A percentile compares a stretch with the other conserved stretches of the same genome.
Conservation (phyloP, 352 stramenopile species). For the Plasmopara viticola region DNA sequence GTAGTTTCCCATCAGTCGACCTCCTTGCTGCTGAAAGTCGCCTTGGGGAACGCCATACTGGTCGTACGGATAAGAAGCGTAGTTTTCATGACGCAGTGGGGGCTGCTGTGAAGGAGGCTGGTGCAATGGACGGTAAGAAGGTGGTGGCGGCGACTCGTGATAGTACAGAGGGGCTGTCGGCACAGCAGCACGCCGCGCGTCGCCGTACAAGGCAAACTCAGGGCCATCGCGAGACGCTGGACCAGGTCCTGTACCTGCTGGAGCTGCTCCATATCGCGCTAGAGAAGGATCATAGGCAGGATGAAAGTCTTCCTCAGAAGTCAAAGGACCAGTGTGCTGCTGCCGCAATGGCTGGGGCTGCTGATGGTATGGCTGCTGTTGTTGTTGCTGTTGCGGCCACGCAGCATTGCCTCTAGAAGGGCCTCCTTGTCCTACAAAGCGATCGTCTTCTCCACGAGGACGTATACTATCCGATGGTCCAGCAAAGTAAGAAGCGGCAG, state of each 20-base stretch:
- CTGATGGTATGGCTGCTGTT: constrained; percentile 22
- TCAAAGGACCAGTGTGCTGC: constrained; percentile 18
- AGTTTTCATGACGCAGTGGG: constrained; percentile 19
- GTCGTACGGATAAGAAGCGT: constrained; percentile 25
- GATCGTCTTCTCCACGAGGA: constrained; percentile 19
- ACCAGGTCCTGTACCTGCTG: constrained; percentile 10
- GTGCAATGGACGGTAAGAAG: constrained; percentile 16
- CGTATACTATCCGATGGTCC: constrained; percentile 19
- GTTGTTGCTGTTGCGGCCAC: constrained; percentile 26
- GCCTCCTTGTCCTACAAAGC: constrained; percentile 35
- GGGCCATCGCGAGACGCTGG: constrained; percentile 8
- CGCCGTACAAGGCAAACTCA: constrained; percentile 10
- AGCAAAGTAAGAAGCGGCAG: constrained; percentile 22
- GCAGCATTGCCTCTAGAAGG: constrained; percentile 26
- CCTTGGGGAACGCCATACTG: constrained; percentile 26
- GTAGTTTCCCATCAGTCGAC: constrained; percentile 20
- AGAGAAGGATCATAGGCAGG: constrained; percentile 28
- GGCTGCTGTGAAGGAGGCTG: constrained; percentile 19
- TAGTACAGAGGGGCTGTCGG: constrained; percentile 22
- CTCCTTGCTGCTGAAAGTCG: constrained; percentile 28
- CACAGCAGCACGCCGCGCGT: constrained; percentile 11
- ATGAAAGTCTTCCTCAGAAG: constrained; percentile 18
- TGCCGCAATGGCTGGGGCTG: constrained; percentile 19
- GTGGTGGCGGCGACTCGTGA: constrained; percentile 23
- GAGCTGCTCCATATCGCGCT: constrained; percentile 27